Base-by-base conservation (phyloP, 2,329 filamentous ascomycete species). In the Botrytis fragariae region DNA sequence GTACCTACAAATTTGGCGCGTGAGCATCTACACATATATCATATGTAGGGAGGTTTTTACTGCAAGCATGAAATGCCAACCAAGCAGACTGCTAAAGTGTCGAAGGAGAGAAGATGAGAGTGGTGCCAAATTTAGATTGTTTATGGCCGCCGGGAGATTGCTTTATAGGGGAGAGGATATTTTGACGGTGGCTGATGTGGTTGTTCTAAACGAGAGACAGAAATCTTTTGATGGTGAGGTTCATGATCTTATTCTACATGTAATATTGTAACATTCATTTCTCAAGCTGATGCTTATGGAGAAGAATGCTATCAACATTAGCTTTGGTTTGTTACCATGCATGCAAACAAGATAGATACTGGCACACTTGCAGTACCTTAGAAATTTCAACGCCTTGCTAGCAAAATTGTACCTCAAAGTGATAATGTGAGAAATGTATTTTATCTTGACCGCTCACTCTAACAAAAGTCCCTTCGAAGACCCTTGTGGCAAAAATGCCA, bases 111-210 rank as follows among this genome's bases (percentile, higher is more conserved):
- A 71, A 64, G 44, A 71, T 62, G 59, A 71, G 44, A 69, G 69
- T 65, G 59, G 69, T 71, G 61, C 69, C 59, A 64, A n/a, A 64
- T 62, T 64, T 64, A 62, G 59, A 71, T 71, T 64, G 59, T 57
- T 68, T 57, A 64, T 64, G 69, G 44, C 69, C 22, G 57, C 44
- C 51, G 69, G 32, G 32, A 39, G 42, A 63, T 71, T 71, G 69
- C 69, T 71, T 71, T 64, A 42, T 65, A 22, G 69, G n/a, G 45
- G 59, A 48, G 59, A 51, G 45, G 37, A 44, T 61, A 32, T 62
- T 64, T 63, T 71, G 69, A 51, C 57, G 39, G 45, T 42, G 35
- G 69, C 45, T 44, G 57, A 39, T 39, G 59, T 51, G 35, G 59
- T 51, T 37, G 16, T 39, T 60, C 25, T 45, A 51, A 29, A 54